Evolutionary conservation across 179 eudicot species (phyloP), one percentile per base, ranked within the genome.

Genomic region (Heliamphora pulchella): DNA sequence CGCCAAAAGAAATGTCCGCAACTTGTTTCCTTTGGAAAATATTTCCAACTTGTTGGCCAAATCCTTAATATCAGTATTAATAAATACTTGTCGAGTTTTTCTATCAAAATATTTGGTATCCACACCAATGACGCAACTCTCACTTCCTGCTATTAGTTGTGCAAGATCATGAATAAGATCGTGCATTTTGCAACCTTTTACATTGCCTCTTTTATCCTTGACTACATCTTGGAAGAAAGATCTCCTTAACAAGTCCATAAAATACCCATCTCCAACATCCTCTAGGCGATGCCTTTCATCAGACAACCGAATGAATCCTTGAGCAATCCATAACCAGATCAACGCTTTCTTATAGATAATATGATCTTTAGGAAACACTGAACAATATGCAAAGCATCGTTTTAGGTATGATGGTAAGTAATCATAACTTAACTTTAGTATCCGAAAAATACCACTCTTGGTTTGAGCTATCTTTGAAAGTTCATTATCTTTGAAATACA

Each of bases 291-390:
- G 11, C 15, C 13, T 22, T 14, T 8, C 74, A 43, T 22, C 48
- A 0, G 31, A 5, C 8, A 65, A 44, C 17, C 65, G 31, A 20
- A 86, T 0, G 43, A 78, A 85, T 0, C 88, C 88, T 43, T 76
- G 83, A 3, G 88, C 88, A 57, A 88, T 80, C 89, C 91, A 88
- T 4, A 83, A n/a, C 3, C 44, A 17, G 5, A 82, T 81, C 57
- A 86, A 64, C 6, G 55, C 10, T 3, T 53, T 1, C 41, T 63
- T 82, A 0, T 39, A 2, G 3, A 81, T 46, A 2, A 1, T 2
- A 15, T 75, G 18, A 31, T 71, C 84, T 71, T 84, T 83, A 0
- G 84, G 80, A 58, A 83, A 83, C 14, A 88, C 50, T 0, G 91
- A 82, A 74, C 84, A 88, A 17, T 85, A 86, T 4, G 84, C 80